A percentile compares a stretch with the other conserved stretches of the same genome.
phyloP scores from a whole-genome alignment of 2,329 filamentous ascomycete species.

The Aspergillus sp. region DNA sequence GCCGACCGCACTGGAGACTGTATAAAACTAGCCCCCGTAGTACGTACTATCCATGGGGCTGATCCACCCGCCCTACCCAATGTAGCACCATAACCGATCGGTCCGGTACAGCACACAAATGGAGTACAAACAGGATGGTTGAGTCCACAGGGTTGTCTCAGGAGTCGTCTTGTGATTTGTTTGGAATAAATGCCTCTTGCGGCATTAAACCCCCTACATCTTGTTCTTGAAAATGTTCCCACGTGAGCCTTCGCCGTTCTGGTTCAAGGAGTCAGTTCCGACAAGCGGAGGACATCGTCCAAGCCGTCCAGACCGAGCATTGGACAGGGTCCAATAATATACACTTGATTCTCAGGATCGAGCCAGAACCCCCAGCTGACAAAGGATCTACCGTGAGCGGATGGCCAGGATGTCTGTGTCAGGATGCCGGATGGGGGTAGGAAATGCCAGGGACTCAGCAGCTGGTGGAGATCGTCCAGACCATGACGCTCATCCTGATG shows the following conservation, averaged over 20 bases:
- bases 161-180: neutral
- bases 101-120: neutral
- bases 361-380: slow-evolving; percentile 2
- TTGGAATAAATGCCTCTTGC: neutral
- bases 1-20: neutral
- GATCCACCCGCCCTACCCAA: slow-evolving; percentile 13
- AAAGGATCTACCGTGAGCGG: neutral
- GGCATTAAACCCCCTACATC: neutral
- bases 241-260: slow-evolving; percentile 7
- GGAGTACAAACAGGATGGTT: neutral
- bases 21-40: neutral
- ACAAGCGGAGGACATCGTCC: slow-evolving; percentile 6
- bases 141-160: neutral
- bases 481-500: neutral
- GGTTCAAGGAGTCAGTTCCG: neutral
- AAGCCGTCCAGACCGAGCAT: neutral
- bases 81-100: slow-evolving; percentile 12
- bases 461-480: neutral
- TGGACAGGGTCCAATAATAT: neutral
- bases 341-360: neutral
- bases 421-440: neutral
- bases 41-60: neutral
- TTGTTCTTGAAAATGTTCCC: neutral
- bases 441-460: neutral
- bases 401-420: neutral